phyloP scores from a whole-genome alignment of 192 early-diverging fungal genomes.

The Coemansia sp. region DNA sequence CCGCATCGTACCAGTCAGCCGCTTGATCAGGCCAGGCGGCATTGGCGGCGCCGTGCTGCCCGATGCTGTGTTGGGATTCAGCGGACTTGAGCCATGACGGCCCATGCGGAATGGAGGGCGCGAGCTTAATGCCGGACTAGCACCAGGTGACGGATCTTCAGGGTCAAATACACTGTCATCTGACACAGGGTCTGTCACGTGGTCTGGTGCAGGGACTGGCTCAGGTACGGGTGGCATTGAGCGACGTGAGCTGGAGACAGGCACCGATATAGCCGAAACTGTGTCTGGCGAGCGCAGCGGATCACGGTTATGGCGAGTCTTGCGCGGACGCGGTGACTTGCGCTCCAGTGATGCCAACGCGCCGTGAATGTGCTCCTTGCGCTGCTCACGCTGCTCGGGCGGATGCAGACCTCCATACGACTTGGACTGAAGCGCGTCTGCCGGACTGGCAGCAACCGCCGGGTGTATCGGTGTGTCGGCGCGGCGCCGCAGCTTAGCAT shows the following conservation, averaged over 20 bases:
- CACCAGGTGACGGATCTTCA: neutral
- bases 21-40: constrained; percentile 31
- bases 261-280: neutral
- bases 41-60: constrained; percentile 44
- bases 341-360: constrained; percentile 39
- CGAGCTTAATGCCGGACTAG: neutral
- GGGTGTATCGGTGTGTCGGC: constrained; percentile 19
- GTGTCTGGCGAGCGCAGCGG: constrained; percentile 6
- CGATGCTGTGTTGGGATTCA: constrained; percentile 34
- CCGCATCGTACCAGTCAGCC: constrained; percentile 30
- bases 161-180: neutral
- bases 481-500: constrained; percentile 31
- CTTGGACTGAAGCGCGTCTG: constrained; percentile 33
- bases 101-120: constrained; percentile 46
- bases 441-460: constrained; percentile 24
- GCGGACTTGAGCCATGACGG: constrained; percentile 50
- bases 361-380: constrained; percentile 24
- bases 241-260: neutral
- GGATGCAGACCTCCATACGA: constrained; percentile 32
- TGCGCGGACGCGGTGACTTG: constrained; percentile 20
- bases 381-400: constrained; percentile 8
- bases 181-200: neutral
- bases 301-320: constrained; percentile 29
- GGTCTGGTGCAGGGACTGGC: neutral
- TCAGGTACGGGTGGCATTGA: neutral